Evolutionary conservation across 495 filamentous ascomycete species (phyloP).

Genomic region (Penicillium coprophilum): DNA sequence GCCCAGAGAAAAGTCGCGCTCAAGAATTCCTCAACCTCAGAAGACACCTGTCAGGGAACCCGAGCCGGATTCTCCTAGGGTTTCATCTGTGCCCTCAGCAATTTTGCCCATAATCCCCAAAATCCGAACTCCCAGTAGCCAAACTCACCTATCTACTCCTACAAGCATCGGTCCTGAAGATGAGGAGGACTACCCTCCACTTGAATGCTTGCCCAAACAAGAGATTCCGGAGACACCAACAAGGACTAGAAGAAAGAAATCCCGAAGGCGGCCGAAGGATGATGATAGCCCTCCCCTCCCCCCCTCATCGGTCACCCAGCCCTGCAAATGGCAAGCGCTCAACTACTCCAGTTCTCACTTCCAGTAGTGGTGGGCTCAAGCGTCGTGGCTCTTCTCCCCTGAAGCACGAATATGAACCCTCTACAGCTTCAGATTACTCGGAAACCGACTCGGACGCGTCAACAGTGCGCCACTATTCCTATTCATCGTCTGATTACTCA

Average conservation of each 20-base stretch:
- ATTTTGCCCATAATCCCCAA: constrained; percentile 60
- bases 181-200: constrained; percentile 39
- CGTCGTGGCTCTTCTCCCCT: constrained; percentile 87
- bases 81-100: constrained; percentile 58
- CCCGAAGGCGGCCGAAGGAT: constrained; percentile 34
- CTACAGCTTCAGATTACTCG: constrained; percentile 66
- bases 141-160: constrained; percentile 34
- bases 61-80: constrained; percentile 39
- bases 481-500: constrained; percentile 47
- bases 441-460: constrained; percentile 50
- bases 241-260: constrained; percentile 31
- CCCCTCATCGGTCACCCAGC: constrained; percentile 54
- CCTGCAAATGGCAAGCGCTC: constrained; percentile 49
- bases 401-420: constrained; percentile 97
- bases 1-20: constrained; percentile 10
- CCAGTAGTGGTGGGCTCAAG: constrained; percentile 45
- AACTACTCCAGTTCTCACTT: constrained; percentile 51
- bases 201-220: constrained; percentile 28
- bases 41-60: constrained; percentile 33
- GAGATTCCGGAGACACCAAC: constrained; percentile 37
- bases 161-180: constrained; percentile 22
- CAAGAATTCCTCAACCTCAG: constrained; percentile 17
- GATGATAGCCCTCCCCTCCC: constrained; percentile 48
- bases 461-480: constrained; percentile 49
- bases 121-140: constrained; percentile 45